Evolutionary conservation across 176 grass and related monocot genomes (phyloP), one percentile per base, ranked within the genome.

Genomic region (Rhynchospora breviuscula): DNA sequence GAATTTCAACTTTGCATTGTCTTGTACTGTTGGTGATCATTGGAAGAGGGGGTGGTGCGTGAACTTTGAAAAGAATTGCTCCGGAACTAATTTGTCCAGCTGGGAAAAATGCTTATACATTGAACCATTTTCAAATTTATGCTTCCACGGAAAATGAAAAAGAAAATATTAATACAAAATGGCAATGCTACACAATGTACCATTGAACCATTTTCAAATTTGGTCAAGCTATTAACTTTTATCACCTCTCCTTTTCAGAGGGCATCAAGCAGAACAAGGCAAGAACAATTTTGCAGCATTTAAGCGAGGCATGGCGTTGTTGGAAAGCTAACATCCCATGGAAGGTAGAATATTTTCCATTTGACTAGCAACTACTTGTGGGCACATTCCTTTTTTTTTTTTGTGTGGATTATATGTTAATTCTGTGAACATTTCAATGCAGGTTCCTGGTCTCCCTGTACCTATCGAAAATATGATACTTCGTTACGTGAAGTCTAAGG

Each of bases 241-340:
- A 7, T 59, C 67, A 59, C 25, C 10, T 74, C 78, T 59, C 69
- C 66, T 60, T 48, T 85, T 40, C 77, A 90, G 95, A 98, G 86
- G 95, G 95, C 67, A 98, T 98, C 88, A 98, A 98, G 84, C 95
- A 98, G 81, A 98, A 98, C 75, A 98, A 98, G 85, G 95, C 95
- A 4, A 75, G 92, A 1, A 98, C 95, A 83, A 98, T 98, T 79
- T 84, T 98, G 60, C 95, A 98, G 67, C 95, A 98, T 88, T 87
- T 98, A 21, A 98, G 95, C 86, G 95, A 98, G 83, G 95, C 95
- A 87, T 98, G 95, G 95, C 84, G 95, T 29, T 98, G 95, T 81
- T 98, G 95, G 95, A 98, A 98, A 89, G 95, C 95, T 79, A 98
- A 98, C 85, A 98, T 98, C n/a, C 95, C 95, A 19, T 98, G 95